Percentiles rank a stretch among this genome's conserved stretches.
These are phyloP conservation scores for Syzygium aqueum DNA, from an alignment of 345 rosid species.

Conservation along the genomic window DNA sequence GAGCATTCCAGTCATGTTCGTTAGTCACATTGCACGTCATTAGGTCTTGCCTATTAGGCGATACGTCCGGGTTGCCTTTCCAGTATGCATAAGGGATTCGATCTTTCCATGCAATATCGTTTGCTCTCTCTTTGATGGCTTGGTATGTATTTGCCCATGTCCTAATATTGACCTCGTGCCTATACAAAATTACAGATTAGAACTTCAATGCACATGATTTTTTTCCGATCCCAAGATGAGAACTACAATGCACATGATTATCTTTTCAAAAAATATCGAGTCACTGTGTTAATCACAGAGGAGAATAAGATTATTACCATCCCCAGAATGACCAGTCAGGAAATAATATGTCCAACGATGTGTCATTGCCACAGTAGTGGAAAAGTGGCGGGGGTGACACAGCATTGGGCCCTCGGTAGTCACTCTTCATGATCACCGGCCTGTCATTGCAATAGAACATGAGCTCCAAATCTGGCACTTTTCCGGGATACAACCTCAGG, in stretches of 20 bases:
- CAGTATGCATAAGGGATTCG: conserved; percentile 28
- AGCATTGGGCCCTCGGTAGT: conserved; percentile 4
- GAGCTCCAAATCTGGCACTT: conserved; percentile 26
- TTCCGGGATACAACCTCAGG: conserved; percentile 20
- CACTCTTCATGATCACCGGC: conserved; percentile 13
- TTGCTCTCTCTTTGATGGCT: conserved; percentile 13
- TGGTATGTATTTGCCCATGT: conserved; percentile 16
- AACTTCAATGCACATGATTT: conserved; percentile 42
- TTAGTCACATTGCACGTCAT: conserved; percentile 15
- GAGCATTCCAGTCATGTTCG: conserved; percentile 26
- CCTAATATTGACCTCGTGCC: conserved; percentile 23
- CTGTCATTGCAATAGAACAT: conserved; percentile 26
- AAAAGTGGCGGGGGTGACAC: conserved; percentile 29
- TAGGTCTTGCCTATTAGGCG: conserved; percentile 10
- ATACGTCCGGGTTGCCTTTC: conserved; percentile 27
- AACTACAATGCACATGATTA: conserved; percentile 45
- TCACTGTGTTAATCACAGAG: background rate
- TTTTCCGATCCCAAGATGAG: conserved; percentile 3
- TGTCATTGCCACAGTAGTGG: conserved; percentile 12
- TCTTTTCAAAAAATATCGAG: background rate
- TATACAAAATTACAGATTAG: conserved; percentile 3
- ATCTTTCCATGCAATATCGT: conserved; percentile 10
- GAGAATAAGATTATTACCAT: conserved; percentile 26
- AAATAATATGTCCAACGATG: conserved; percentile 32
- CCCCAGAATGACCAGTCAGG: conserved; percentile 88